A percentile compares a stretch with the other conserved stretches of the same genome.
These are phyloP conservation scores for Pinus albicaulis DNA, from an alignment of 75 land plant species.

Conservation along the genomic window DNA sequence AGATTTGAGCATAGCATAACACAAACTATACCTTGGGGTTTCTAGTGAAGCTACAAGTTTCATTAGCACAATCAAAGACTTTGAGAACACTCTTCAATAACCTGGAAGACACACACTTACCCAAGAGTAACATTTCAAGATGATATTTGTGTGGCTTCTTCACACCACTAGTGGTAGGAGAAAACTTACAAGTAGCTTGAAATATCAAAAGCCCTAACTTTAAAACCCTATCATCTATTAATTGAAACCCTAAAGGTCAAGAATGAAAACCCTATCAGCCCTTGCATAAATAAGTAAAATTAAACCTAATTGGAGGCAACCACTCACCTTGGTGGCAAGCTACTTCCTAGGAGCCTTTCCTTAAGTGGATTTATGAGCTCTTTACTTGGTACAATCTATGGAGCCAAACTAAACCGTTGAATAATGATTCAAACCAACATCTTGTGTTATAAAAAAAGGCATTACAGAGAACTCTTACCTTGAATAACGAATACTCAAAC, in stretches of 20 bases:
- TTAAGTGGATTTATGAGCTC: slow-evolving; percentile 63
- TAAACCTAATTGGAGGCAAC: neutral
- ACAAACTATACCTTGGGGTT: no score
- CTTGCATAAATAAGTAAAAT: neutral
- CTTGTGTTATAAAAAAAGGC: no score
- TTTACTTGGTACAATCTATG: slow-evolving; percentile 85
- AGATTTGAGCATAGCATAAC: no score
- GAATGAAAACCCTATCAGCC: neutral
- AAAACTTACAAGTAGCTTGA: slow-evolving; percentile 75
- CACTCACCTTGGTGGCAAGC: slow-evolving; percentile 65
- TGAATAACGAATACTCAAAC: no score
- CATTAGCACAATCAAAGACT: no score
- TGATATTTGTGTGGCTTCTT: slow-evolving; percentile 77
- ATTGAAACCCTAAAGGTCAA: neutral
- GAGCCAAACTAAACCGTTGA: no score
- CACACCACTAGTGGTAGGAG: slow-evolving; percentile 72
- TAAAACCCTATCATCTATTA: neutral
- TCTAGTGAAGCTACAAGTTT: no score
- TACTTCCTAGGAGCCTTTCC: slow-evolving; percentile 94
- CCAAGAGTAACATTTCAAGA: slow-evolving; percentile 72
- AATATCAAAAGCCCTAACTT: neutral
- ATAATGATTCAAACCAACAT: no score
- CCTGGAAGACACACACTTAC: neutral
- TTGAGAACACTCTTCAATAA: no score
- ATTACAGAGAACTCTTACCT: no score